Conservation (phyloP, 495 filamentous ascomycete genomes). For the Glonium stellatum region DNA sequence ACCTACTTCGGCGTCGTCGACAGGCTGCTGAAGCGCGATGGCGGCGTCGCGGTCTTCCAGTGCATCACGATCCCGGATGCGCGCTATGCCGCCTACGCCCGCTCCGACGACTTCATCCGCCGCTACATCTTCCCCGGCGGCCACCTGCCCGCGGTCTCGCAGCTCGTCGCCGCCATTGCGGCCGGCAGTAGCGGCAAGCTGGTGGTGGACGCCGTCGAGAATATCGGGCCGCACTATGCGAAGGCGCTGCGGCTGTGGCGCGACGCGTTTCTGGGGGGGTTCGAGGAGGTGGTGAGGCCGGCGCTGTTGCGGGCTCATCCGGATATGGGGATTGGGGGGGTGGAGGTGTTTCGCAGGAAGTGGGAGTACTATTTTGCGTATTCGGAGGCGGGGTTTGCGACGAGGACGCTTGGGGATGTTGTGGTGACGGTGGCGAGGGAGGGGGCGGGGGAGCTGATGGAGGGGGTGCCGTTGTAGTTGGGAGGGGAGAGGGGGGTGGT, state of each 20-base stretch:
- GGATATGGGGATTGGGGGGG: slow-evolving; percentile 40
- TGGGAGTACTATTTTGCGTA: slow-evolving; percentile 75
- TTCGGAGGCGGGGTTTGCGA: slow-evolving; percentile 64
- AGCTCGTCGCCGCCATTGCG: slow-evolving; percentile 54
- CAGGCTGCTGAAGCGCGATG: slow-evolving; percentile 52
- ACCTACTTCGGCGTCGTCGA: slow-evolving; percentile 49
- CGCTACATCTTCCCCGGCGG: slow-evolving; percentile 71
- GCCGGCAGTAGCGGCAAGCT: slow-evolving; percentile 50
- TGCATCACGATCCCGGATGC: slow-evolving; percentile 69
- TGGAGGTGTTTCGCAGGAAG: slow-evolving; percentile 59
- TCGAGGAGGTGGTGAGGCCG: slow-evolving; percentile 49
- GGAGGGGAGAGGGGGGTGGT: background rate
- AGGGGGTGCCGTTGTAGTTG: slow-evolving; percentile 51
- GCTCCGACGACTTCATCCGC: slow-evolving; percentile 55
- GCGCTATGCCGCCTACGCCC: slow-evolving; percentile 40
- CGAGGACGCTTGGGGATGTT: slow-evolving; percentile 63
- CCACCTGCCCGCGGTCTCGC: slow-evolving; percentile 58
- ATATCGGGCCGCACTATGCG: slow-evolving; percentile 65
- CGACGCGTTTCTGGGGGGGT: slow-evolving; percentile 55
- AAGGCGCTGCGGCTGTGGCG: slow-evolving; percentile 61
- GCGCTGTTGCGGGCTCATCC: slow-evolving; percentile 47
- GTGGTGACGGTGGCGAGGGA: slow-evolving; percentile 61
- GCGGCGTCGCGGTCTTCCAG: slow-evolving; percentile 63
- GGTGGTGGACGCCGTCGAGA: slow-evolving; percentile 56
- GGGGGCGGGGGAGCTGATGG: slow-evolving; percentile 59